Evolutionary conservation across 257 asterid genomes (phyloP).

Genomic region (Gynochthodes officinalis): DNA sequence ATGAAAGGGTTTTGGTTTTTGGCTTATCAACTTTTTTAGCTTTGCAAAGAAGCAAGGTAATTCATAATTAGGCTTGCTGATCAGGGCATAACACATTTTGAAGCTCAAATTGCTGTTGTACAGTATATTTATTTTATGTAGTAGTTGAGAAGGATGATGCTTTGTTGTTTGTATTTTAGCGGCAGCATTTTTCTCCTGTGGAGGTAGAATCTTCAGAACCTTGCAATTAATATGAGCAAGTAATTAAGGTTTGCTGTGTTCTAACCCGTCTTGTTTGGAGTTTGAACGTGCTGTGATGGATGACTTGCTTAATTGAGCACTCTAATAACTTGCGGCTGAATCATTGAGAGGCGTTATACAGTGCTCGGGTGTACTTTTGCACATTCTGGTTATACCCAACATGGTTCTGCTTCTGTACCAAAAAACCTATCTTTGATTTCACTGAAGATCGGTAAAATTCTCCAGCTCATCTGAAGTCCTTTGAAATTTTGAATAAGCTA

Average conservation of each 20-base stretch:
- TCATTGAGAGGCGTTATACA: no score
- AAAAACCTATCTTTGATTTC: no score
- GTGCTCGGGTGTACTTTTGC: no score
- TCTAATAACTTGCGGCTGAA: no score
- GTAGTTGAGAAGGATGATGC: background rate
- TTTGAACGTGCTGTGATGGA: no score
- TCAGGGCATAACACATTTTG: constrained; percentile 7
- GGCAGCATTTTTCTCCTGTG: background rate
- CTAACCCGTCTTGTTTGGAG: background rate
- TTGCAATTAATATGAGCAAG: background rate
- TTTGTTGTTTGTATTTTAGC: background rate
- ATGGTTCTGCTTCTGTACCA: no score
- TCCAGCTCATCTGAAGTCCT: no score
- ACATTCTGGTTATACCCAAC: no score
- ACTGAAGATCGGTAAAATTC: no score
- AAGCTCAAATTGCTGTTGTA: constrained; percentile 5
- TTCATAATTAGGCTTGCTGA: background rate
- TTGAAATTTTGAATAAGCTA: no score
- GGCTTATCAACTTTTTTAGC: background rate
- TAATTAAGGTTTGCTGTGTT: background rate
- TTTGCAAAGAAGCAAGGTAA: constrained; percentile 9
- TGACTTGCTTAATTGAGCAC: no score
- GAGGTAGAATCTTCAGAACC: background rate
- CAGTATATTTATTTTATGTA: background rate
- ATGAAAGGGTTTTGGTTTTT: background rate